Evolutionary conservation across 768 basidiomycete species (phyloP).

Genomic region (Pholiota microspora): DNA sequence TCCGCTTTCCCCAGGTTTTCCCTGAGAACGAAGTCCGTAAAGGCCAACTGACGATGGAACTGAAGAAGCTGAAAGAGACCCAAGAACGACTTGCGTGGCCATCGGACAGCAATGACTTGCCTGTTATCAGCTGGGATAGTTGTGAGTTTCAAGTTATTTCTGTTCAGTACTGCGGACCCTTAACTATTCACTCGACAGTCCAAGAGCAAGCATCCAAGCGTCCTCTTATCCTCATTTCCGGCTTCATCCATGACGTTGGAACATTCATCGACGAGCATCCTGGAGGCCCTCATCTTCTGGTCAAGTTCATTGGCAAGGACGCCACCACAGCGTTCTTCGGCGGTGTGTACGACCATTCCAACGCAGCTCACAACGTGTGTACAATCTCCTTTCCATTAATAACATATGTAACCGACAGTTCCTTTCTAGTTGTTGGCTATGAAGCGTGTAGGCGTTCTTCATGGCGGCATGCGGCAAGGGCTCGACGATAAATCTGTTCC

Average conservation of each 20-base stretch:
- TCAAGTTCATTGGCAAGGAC: conserved; percentile 85
- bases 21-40: conserved; percentile 69
- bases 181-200: conserved; percentile 42
- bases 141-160: conserved; percentile 45
- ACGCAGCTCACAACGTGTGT: conserved; percentile 52
- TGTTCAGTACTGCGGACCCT: background rate
- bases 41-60: conserved; percentile 91
- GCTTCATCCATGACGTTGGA: conserved; percentile 90
- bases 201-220: conserved; percentile 77
- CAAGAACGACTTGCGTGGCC: conserved; percentile 84
- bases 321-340: conserved; percentile 95
- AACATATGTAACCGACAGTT: conserved; percentile 43
- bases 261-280: conserved; percentile 89
- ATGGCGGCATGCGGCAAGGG: conserved; percentile 48
- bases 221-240: conserved; percentile 82
- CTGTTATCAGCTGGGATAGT: conserved; percentile 83
- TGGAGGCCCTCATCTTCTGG: conserved; percentile 81
- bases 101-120: conserved; percentile 67
- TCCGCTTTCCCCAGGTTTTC: conserved; percentile 28
- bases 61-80: conserved; percentile 80
- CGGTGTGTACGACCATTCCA: conserved; percentile 60
- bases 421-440: conserved; percentile 46
- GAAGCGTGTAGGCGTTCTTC: conserved; percentile 60
- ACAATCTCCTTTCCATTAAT: background rate
- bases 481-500: conserved; percentile 65